These are phyloP conservation scores for Epichloe festucae DNA, from an alignment of 2,329 filamentous ascomycete genomes.

Conservation along the genomic window DNA sequence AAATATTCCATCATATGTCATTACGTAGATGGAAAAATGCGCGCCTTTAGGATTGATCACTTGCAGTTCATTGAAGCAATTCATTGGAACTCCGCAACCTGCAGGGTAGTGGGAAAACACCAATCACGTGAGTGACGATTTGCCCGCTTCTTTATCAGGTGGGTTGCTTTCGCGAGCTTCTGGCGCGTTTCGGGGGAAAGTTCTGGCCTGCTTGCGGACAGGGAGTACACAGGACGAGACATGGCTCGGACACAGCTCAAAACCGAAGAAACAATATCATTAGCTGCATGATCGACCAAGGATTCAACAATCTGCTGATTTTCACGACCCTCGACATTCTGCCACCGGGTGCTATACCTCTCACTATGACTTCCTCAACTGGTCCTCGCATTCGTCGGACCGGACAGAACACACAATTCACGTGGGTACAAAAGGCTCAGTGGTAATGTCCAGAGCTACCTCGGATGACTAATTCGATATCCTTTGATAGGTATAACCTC, in stretches of 20 bases:
- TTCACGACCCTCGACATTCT: neutral
- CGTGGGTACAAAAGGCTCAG: constrained; percentile 20
- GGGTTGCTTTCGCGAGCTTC: neutral
- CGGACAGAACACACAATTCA: constrained; percentile 35
- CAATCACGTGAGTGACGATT: neutral
- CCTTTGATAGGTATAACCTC: constrained; percentile 41
- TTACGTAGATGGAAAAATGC: neutral
- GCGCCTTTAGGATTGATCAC: neutral
- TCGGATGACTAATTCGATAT: neutral
- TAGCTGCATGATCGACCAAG: neutral
- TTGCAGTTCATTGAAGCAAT: neutral
- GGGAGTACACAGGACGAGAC: neutral
- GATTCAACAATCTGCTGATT: neutral
- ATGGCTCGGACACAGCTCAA: neutral
- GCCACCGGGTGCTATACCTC: constrained; percentile 1
- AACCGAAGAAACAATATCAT: neutral
- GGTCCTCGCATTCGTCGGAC: constrained; percentile 32
- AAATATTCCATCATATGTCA: too few species aligned
- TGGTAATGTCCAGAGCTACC: too few species aligned
- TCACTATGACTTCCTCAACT: constrained; percentile 20
- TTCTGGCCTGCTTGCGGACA: neutral
- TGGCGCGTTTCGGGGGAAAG: neutral
- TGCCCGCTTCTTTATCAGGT: too few species aligned
- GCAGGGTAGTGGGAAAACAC: neutral
- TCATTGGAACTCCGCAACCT: neutral